Evolutionary conservation across 129 eudicot species (phyloP), one percentile per base, ranked within the genome.

Genomic region (Flaveria trinervia): DNA sequence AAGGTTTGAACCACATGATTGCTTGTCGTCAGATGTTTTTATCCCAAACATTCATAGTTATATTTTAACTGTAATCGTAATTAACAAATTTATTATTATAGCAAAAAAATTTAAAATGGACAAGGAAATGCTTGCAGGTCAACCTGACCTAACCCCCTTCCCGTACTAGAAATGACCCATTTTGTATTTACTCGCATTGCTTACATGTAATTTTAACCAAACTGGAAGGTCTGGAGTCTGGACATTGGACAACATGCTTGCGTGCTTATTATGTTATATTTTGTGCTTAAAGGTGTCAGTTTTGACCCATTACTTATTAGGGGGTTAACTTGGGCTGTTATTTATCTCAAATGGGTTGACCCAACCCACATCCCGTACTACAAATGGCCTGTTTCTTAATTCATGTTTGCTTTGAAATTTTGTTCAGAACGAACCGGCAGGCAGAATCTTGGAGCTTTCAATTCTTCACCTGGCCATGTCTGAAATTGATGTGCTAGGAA

Each of bases 401-500:
- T 46, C 14, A 69, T 10, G 15, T 61, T 3, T 12, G 9, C 23
- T n/a, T 25, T 65, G n/a, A 43, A 51, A 23, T 71, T 49, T 25
- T 85, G 44, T 59, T 65, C 90, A 88, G 96, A 71, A 70, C 44
- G 89, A 82, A 71, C 89, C 98, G 71, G 96, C 96, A 60, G 97
- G 91, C 61, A 85, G 91, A 81, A 90, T 93, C 72, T 87, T 93
- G 89, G 98, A 93, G 88, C 87, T 93, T 51, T 86, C 91, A 5
- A 84, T 93, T 80, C 97, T 93, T 77, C 98, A 84, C 83, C 77
- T 93, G 77, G 97, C 98, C 46, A 93, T 93, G 97, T 84, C 97
- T 20, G 98, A 93, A 81, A 90, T 93, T 50, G 82, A 86, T 55
- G 97, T 87, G 69, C 78, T 93, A 8, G 92, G 97, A 74, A 93